Conservation (phyloP, 1,139 yeast species). For the Yamadazyma dushanensis region DNA sequence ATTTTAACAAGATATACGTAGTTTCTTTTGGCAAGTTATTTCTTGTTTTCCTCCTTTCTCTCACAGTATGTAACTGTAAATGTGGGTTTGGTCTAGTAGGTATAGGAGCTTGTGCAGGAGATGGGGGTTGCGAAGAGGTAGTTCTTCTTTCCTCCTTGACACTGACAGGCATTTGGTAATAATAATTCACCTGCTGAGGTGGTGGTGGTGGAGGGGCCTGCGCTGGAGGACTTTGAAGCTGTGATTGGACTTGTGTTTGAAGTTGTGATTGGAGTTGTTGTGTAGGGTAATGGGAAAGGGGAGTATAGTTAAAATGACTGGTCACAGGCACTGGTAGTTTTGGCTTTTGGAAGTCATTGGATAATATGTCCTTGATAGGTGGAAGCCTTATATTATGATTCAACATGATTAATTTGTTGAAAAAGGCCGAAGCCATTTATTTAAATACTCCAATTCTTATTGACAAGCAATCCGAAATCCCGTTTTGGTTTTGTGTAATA, state of each 20-base stretch:
- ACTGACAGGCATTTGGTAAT: too few relatives aligned
- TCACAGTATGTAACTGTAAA: background rate
- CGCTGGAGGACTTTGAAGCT: too few relatives aligned
- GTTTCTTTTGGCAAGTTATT: slow-evolving; percentile 88
- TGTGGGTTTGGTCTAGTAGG: slow-evolving; percentile 5
- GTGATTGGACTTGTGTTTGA: background rate
- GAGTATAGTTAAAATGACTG: slow-evolving; percentile 2
- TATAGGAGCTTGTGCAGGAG: slow-evolving; percentile 7
- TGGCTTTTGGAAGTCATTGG: slow-evolving; percentile 5
- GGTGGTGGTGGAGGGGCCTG: background rate
- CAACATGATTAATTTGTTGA: slow-evolving; percentile 8
- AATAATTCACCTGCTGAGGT: too few relatives aligned
- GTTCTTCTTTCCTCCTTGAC: too few relatives aligned
- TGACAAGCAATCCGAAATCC: slow-evolving; percentile 3
- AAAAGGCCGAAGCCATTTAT: background rate
- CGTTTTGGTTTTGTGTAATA: slow-evolving; percentile 5
- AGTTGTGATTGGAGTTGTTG: slow-evolving; percentile 3
- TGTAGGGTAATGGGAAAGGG: slow-evolving; percentile 1
- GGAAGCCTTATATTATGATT: slow-evolving; percentile 33
- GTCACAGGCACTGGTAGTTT: slow-evolving; percentile 3
- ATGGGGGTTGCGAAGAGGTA: slow-evolving; percentile 3
- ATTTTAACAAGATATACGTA: slow-evolving; percentile 73
- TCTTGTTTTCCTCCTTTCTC: slow-evolving; percentile 50
- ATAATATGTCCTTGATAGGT: slow-evolving; percentile 37
- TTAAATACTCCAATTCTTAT: background rate